Evolutionary conservation across 164 flowering plant species (phyloP).

Genomic region (Tetracentron sinense): DNA sequence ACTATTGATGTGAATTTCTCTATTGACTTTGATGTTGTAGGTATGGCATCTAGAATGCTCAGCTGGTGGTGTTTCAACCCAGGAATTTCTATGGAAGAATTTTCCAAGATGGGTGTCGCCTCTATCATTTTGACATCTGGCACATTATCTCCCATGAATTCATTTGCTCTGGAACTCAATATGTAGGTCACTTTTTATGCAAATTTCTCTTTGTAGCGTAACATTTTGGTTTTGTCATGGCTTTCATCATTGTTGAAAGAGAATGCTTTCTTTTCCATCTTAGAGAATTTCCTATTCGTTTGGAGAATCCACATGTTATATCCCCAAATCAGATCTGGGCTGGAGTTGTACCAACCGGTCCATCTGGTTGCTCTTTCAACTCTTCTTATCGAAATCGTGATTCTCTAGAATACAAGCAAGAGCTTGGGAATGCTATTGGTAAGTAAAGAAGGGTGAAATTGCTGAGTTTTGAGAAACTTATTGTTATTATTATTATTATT

Average conservation of each 20-base stretch:
- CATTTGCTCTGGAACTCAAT: conserved; percentile 88
- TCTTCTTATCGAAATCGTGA: conserved; percentile 85
- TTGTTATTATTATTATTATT: neutral
- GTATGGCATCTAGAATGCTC: conserved; percentile 68
- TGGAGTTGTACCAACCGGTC: conserved; percentile 86
- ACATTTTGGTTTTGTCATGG: neutral
- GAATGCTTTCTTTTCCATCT: conserved; percentile 4
- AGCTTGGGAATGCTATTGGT: conserved; percentile 98
- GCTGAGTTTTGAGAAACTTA: neutral
- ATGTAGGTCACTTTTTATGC: conserved; percentile 43
- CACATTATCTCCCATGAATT: conserved; percentile 88
- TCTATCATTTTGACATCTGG: conserved; percentile 97
- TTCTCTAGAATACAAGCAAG: conserved; percentile 75
- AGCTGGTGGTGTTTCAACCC: conserved; percentile 99
- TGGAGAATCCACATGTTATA: conserved; percentile 99
- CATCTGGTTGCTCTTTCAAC: conserved; percentile 80
- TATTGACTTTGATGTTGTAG: conserved; percentile 32
- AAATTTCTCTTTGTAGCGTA: neutral
- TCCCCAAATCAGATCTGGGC: conserved; percentile 86
- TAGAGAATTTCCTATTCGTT: conserved; percentile 80
- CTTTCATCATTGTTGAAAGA: conserved; percentile 18
- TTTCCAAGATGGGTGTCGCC: conserved; percentile 52
- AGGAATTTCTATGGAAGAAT: conserved; percentile 82
- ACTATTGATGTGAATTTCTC: neutral
- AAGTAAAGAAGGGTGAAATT: conserved; percentile 14